phyloP scores from a whole-genome alignment of 768 basidiomycete species.

The Agrocybe praecox region DNA sequence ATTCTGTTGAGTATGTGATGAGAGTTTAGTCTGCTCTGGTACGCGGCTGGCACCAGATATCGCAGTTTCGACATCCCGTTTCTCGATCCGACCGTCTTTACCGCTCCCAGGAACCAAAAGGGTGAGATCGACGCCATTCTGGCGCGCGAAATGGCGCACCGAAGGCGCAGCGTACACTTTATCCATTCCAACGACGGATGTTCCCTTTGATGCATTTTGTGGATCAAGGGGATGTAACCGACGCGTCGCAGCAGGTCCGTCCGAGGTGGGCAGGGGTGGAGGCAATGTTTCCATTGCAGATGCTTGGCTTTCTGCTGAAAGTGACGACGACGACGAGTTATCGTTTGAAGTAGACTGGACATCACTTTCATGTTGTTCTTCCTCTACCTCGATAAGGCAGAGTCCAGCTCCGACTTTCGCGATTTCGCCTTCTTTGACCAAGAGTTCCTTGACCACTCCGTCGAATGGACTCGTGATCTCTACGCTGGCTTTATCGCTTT shows the following conservation, averaged over 20 bases:
- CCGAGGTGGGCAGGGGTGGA: conserved; percentile 8
- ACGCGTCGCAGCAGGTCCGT: conserved; percentile 14
- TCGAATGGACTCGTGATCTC: conserved; percentile 90
- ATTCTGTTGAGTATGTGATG: conserved; percentile 5
- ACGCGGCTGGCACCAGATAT: conserved; percentile 31
- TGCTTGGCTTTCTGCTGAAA: conserved; percentile 1
- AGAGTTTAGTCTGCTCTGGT: conserved; percentile 13
- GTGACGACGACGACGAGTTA: neutral
- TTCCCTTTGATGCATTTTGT: conserved; percentile 28
- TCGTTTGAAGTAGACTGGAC: conserved; percentile 8
- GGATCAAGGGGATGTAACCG: conserved; percentile 68
- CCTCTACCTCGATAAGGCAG: conserved; percentile 82
- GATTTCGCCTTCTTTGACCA: conserved; percentile 80
- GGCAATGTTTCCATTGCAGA: conserved; percentile 8
- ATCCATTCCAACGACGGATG: neutral
- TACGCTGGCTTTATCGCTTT: conserved; percentile 89
- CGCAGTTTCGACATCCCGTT: conserved; percentile 69
- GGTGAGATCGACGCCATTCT: conserved; percentile 62
- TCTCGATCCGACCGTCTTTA: conserved; percentile 74
- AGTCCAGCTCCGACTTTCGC: conserved; percentile 82
- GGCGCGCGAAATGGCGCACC: conserved; percentile 75
- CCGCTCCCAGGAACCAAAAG: conserved; percentile 68
- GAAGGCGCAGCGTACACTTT: conserved; percentile 50
- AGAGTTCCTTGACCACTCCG: conserved; percentile 69
- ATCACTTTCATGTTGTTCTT: conserved; percentile 38